Conservation (phyloP, 192 early-diverging fungal genomes). For the Mortierella claussenii region DNA sequence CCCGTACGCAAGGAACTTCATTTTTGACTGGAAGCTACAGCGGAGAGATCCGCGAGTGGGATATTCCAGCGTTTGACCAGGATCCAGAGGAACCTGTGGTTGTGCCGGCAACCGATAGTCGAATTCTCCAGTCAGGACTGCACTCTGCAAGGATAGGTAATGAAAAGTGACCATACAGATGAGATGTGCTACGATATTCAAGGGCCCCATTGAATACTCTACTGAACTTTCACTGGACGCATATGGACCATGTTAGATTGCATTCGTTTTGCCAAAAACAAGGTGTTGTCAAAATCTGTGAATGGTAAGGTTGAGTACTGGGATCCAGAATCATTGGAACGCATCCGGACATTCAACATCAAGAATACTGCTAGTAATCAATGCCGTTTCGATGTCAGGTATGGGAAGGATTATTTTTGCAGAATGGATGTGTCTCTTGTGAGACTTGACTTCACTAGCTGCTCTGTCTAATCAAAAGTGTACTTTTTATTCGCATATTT, state of each 20-base stretch:
- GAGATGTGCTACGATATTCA: no score
- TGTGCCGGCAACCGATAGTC: slow-evolving; percentile 31
- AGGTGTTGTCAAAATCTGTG: slow-evolving; percentile 75
- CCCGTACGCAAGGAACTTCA: slow-evolving; percentile 58
- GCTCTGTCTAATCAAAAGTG: no score
- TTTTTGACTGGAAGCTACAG: slow-evolving; percentile 64
- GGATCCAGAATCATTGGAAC: slow-evolving; percentile 64
- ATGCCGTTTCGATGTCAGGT: slow-evolving; percentile 59
- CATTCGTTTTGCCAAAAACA: slow-evolving; percentile 74
- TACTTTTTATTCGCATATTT: background rate
- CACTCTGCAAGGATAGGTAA: slow-evolving; percentile 52
- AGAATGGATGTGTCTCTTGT: background rate
- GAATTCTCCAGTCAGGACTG: slow-evolving; percentile 36
- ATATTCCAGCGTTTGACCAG: slow-evolving; percentile 21
- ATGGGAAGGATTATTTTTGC: background rate
- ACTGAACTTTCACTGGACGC: no score
- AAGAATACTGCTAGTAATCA: slow-evolving; percentile 53
- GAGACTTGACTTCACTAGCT: no score
- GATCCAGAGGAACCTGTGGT: slow-evolving; percentile 35
- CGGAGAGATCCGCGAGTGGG: slow-evolving; percentile 55
- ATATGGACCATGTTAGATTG: no score
- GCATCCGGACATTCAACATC: slow-evolving; percentile 58
- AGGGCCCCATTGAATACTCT: no score
- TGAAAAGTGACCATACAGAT: no score
- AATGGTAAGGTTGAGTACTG: slow-evolving; percentile 84